Percentiles rank a stretch among this genome's conserved stretches.
Evolutionary conservation across 495 filamentous ascomycete species (phyloP).

Genomic region (Aspergillus affinis): DNA sequence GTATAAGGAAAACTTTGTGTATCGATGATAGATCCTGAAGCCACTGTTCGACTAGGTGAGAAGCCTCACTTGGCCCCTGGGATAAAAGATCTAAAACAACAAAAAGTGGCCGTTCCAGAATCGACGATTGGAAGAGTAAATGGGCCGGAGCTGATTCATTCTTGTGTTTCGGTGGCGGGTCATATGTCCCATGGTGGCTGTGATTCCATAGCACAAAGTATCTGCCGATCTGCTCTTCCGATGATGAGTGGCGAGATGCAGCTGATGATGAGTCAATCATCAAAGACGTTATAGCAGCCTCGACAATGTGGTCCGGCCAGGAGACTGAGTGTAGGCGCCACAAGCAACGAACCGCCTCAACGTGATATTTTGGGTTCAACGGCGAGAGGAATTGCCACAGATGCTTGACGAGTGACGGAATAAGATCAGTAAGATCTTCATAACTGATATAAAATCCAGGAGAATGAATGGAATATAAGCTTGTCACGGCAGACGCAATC

Average conservation of each 20-base stretch:
- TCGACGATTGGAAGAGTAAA: slow-evolving; percentile 48
- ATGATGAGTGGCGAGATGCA: slow-evolving; percentile 30
- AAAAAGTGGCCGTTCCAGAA: slow-evolving; percentile 81
- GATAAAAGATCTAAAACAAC: slow-evolving; percentile 76
- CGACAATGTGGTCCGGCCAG: slow-evolving; percentile 59
- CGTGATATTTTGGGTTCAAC: slow-evolving; percentile 82
- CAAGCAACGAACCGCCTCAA: slow-evolving; percentile 82
- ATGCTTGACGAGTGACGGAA: slow-evolving; percentile 64
- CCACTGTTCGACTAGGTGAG: slow-evolving; percentile 77
- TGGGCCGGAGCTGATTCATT: slow-evolving; percentile 38
- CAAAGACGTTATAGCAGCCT: slow-evolving; percentile 74
- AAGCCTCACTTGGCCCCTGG: slow-evolving; percentile 71
- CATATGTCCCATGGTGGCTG: slow-evolving; percentile 63
- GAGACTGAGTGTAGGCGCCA: slow-evolving; percentile 78
- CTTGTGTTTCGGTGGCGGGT: slow-evolving; percentile 52
- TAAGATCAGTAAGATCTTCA: slow-evolving; percentile 61
- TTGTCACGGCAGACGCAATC: slow-evolving; percentile 59
- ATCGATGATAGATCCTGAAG: slow-evolving; percentile 66
- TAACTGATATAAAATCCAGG: slow-evolving; percentile 50
- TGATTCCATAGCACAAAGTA: slow-evolving; percentile 80
- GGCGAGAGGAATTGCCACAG: slow-evolving; percentile 81
- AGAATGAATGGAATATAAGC: slow-evolving; percentile 55
- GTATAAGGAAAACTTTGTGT: slow-evolving; percentile 41
- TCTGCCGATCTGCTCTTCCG: slow-evolving; percentile 44
- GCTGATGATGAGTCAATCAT: slow-evolving; percentile 54